Base-by-base conservation (phyloP, 495 filamentous ascomycete genomes). In the Xylaria flabelliformis region DNA sequence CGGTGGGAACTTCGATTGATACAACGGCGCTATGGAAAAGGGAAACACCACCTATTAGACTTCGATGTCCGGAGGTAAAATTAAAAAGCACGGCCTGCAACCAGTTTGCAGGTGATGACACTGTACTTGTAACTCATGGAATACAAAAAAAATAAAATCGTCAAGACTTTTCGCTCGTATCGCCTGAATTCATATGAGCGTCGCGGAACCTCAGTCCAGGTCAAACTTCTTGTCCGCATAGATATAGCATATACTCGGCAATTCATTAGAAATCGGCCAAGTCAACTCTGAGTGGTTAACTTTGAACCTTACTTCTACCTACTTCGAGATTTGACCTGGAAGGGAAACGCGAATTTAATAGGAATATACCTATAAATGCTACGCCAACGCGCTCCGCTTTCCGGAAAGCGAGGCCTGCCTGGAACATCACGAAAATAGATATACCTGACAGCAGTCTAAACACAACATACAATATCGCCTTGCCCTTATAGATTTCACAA, bases 31-130 rank as follows among this genome's bases (percentile, higher is more conserved):
- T 65, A 72, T 34, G 75, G 65, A 74, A 58, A 75, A 42, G 71
- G 77, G 58, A 72, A 77, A 42, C 56, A 69, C 74, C 70, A 44
- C 58, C 71, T 72, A 67, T 76, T 79, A 79, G 77, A 79, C 77
- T 61, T 76, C 67, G 68, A 75, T 58, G 76, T 75, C 76, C 64
- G 72, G 73, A 76, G 77, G 73, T 72, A 61, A 75, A 74, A 76
- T 78, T 69, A 74, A 78, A 77, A 76, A 63, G 70, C 62, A 61
- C 62, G 42, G 29, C 70, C 70, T 61, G 59, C 62, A 71, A 26
- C 34, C 39, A 7, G 41, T 67, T 15, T 72, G 55, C 42, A 29
- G 36, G 46, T 50, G 53, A 65, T 59, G 64, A 44, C n/a, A 48
- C 55, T 72, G 70, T 72, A 72, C 39, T 66, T 67, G 41, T 72